Conservation (phyloP, 2,329 filamentous ascomycete genomes). For the Cadophora malorum region DNA sequence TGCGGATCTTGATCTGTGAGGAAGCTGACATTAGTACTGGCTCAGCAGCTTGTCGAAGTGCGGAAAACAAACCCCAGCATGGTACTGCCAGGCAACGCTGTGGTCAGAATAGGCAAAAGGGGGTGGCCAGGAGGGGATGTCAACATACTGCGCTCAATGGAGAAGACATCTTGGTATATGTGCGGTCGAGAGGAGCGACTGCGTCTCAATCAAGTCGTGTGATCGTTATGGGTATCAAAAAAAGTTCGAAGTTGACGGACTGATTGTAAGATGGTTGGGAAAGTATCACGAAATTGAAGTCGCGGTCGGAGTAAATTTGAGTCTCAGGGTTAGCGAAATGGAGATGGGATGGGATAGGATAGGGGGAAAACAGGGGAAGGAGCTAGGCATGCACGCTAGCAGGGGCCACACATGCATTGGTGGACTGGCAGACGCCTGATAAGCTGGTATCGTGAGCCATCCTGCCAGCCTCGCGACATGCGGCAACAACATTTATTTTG, state of each 20-base stretch:
- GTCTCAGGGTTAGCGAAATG: conserved; percentile 17
- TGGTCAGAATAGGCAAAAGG: conserved; percentile 44
- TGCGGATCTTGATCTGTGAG: conserved; percentile 88
- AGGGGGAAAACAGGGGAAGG: conserved; percentile 11
- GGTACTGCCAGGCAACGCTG: conserved; percentile 39
- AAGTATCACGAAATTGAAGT: conserved; percentile 1
- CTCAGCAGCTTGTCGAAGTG: conserved; percentile 32
- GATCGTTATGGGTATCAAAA: conserved; percentile 29
- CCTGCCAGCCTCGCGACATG: conserved; percentile 11
- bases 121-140: conserved; percentile 36
- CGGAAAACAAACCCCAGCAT: conserved; percentile 39
- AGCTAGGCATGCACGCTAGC: background rate
- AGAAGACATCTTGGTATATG: conserved; percentile 54
- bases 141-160: conserved; percentile 59
- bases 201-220: conserved; percentile 24
- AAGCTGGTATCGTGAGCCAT: conserved; percentile 1
- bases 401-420: background rate
- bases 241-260: conserved; percentile 24
- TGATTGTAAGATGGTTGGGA: background rate
- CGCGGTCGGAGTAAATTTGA: conserved; percentile 29
- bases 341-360: conserved; percentile 1
- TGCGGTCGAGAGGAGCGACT: conserved; percentile 24
- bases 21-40: conserved; percentile 39
- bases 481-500: background rate
- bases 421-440: background rate